A percentile compares a stretch with the other conserved stretches of the same genome.
phyloP scores from a whole-genome alignment of 148 eudicot genomes.

The Vaccinium macrocarpon region DNA sequence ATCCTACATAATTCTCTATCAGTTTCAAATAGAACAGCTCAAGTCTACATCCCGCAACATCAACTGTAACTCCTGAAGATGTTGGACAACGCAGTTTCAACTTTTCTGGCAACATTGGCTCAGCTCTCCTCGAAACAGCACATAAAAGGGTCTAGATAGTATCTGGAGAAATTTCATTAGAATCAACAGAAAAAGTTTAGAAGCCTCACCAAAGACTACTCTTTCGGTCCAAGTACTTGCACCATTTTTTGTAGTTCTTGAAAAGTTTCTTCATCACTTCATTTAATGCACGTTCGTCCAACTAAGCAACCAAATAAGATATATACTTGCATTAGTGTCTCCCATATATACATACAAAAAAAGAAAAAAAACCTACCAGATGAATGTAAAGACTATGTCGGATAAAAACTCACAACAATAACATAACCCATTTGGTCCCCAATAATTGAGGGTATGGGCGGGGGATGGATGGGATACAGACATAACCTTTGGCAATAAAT shows the following conservation, averaged over 20 bases:
- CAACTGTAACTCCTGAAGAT: not conserved
- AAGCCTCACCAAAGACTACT: conserved; percentile 92
- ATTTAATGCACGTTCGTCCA: conserved; percentile 93
- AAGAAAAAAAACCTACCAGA: not conserved
- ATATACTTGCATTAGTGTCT: conserved; percentile 1
- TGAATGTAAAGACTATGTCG: not conserved
- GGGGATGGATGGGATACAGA: too few species aligned
- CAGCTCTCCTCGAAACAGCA: not conserved
- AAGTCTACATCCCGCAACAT: not conserved
- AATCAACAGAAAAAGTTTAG: conserved; percentile 6
- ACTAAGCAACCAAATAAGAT: conserved; percentile 39
- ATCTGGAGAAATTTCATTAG: not conserved
- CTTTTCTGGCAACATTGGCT: not conserved
- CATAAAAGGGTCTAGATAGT: not conserved
- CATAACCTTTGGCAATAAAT: too few species aligned
- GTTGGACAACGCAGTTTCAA: not conserved
- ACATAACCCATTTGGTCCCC: too few species aligned
- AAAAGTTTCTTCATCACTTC: conserved; percentile 99
- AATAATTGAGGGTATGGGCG: too few species aligned
- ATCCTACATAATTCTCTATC: not conserved
- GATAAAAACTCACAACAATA: not conserved
- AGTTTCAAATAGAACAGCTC: not conserved
- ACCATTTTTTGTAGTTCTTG: conserved; percentile 97
- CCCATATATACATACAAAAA: not conserved
- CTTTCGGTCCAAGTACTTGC: conserved; percentile 96